Evolutionary conservation across 257 asterid species (phyloP), one percentile per base, ranked within the genome.

Genomic region (Solanum microdontum): DNA sequence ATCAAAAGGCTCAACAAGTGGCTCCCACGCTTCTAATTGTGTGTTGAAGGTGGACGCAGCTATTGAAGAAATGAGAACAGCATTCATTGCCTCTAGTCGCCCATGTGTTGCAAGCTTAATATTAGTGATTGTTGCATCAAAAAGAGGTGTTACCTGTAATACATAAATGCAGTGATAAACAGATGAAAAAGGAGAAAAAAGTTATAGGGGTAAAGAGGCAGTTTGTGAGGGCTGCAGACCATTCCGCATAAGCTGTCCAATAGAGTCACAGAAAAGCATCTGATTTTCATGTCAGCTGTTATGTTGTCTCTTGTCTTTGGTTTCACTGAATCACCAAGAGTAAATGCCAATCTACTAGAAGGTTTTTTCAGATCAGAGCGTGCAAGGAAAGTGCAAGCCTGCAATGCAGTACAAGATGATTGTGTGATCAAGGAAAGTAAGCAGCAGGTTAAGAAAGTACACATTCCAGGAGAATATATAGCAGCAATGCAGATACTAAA

Each of bases 321-420:
- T 92, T 96, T 95, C 91, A 93, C 92, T 74, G 97, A 90, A 91
- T 97, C 98, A 87, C 97, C 98, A 91, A 97, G 94, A 88, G 98
- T 62, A 94, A 92, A 96, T 85, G 98, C 99, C 91, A 96, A 91
- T 88, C 89, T 92, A 91, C 90, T 92, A 48, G 99, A 93, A 88
- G 99, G 99, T 92, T 92, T 95, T 92, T 97, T 97, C 36, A 93
- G 90, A 92, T 97, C 99, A 62, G 96, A 87, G 82, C 98, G 96
- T 48, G 99, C 99, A 89, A 97, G 98, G 91, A 97, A 97, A 84
- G 99, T 97, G 95, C 94, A 92, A 82, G 99, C 99, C 99, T 97
- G 91, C 77, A 92, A 70, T 82, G 90, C 82, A 91, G 83, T 48
- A 82, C 70, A 82, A 32, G 34, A 48, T 51, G 68, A 48, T 82